Percentiles rank a stretch among this genome's conserved stretches.
phyloP scores from a whole-genome alignment of 225 moss, liverwort and hornwort species.

The Takakia lepidozioides region DNA sequence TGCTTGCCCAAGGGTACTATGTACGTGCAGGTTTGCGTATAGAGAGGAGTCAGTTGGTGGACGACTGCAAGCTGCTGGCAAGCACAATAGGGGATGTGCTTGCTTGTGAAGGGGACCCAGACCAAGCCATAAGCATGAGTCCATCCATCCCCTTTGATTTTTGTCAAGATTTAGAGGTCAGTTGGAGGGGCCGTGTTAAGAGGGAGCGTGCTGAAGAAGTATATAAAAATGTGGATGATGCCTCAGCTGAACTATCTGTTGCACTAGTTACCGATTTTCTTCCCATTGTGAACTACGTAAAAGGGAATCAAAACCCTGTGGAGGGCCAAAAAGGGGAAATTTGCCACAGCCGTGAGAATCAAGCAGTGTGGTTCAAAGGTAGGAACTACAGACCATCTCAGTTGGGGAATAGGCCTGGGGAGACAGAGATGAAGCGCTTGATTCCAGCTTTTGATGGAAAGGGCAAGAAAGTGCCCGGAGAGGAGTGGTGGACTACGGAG shows the following conservation, averaged over 20 bases:
- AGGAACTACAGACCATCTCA: slow-evolving; percentile 36
- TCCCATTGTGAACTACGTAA: slow-evolving; percentile 37
- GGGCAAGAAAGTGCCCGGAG: slow-evolving; percentile 77
- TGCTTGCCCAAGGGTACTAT: no score
- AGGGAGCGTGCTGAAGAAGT: slow-evolving; percentile 67
- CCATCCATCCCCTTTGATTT: slow-evolving; percentile 70
- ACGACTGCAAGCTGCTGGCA: slow-evolving; percentile 65
- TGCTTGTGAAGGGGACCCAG: slow-evolving; percentile 54
- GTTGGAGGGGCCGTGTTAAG: slow-evolving; percentile 74
- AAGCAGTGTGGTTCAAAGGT: slow-evolving; percentile 78
- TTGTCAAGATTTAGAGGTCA: slow-evolving; percentile 72
- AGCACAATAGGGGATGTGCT: slow-evolving; percentile 50
- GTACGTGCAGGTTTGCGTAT: slow-evolving; percentile 80
- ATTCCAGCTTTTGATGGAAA: slow-evolving; percentile 67
- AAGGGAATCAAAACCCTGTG: slow-evolving; percentile 22
- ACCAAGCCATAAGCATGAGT: slow-evolving; percentile 51
- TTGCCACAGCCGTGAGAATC: slow-evolving; percentile 55
- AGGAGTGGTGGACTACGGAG: slow-evolving; percentile 82
- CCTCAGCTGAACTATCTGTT: slow-evolving; percentile 44
- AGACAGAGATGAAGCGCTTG: slow-evolving; percentile 48
- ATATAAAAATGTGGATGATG: slow-evolving; percentile 70
- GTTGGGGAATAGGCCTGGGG: slow-evolving; percentile 26
- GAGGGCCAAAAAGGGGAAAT: slow-evolving; percentile 54
- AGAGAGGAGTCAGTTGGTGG: slow-evolving; percentile 65
- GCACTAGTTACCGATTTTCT: slow-evolving; percentile 50